Percentiles rank a stretch among this genome's conserved stretches.
Conservation (phyloP, 1,284 basidiomycete genomes). For the Phylloboletellus chloephorus region DNA sequence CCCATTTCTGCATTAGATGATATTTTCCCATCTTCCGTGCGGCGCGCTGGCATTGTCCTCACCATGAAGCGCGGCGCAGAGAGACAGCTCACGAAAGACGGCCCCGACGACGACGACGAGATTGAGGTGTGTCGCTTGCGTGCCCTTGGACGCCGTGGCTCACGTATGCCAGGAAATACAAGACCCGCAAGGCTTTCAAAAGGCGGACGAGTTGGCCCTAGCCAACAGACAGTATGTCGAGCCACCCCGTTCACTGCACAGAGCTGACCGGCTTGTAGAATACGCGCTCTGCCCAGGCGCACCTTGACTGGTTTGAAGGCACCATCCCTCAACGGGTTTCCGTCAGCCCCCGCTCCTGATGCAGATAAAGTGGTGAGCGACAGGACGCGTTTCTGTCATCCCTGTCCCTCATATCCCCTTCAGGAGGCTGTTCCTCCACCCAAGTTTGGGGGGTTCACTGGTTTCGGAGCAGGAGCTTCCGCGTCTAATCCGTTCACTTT, state of each 20-base stretch:
- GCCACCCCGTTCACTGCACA: neutral
- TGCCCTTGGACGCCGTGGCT: slow-evolving; percentile 3
- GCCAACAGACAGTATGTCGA: slow-evolving; percentile 48
- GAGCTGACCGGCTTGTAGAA: slow-evolving; percentile 36
- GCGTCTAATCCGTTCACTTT: slow-evolving; percentile 33
- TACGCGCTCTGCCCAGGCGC: slow-evolving; percentile 55
- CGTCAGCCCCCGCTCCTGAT: slow-evolving; percentile 13
- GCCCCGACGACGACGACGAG: slow-evolving; percentile 36
- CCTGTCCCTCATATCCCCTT: slow-evolving; percentile 6
- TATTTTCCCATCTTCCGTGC: slow-evolving; percentile 10
- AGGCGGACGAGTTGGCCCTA: slow-evolving; percentile 50
- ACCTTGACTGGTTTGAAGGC: slow-evolving; percentile 21
- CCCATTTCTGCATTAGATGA: slow-evolving; percentile 19
- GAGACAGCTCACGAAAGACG: slow-evolving; percentile 63
- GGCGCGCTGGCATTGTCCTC: slow-evolving; percentile 4
- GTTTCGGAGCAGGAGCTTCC: slow-evolving; percentile 39
- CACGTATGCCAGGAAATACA: slow-evolving; percentile 36
- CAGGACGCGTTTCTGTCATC: slow-evolving; percentile 11
- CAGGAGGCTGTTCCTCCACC: slow-evolving; percentile 26
- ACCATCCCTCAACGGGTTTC: slow-evolving; percentile 25
- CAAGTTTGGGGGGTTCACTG: slow-evolving; percentile 44
- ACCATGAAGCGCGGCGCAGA: slow-evolving; percentile 74
- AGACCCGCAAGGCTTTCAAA: slow-evolving; percentile 43
- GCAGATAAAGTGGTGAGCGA: slow-evolving; percentile 24
- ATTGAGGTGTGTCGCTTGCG: slow-evolving; percentile 25